Percentiles rank a stretch among this genome's conserved stretches.
Evolutionary conservation across 2,329 filamentous ascomycete genomes (phyloP).

Genomic region (Stenocarpella maydis): DNA sequence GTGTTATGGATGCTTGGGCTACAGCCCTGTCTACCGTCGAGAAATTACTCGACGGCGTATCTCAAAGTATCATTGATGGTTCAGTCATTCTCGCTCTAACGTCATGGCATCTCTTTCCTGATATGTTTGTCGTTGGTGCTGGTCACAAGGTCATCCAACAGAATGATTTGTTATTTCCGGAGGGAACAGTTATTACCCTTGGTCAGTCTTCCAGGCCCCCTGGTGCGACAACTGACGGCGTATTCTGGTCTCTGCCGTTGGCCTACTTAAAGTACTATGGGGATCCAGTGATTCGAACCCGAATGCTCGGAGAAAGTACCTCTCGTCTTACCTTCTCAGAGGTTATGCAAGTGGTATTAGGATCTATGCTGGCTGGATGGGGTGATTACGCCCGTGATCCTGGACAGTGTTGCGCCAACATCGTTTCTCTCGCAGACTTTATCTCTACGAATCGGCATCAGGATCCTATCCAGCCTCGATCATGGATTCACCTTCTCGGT

Average conservation of each 20-base stretch:
- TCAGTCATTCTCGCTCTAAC: conserved; percentile 12
- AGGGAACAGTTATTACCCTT: too few relatives aligned
- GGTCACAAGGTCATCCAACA: not conserved
- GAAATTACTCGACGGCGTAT: conserved; percentile 22
- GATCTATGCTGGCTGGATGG: too few relatives aligned
- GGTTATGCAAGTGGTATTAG: too few relatives aligned
- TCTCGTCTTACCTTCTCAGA: too few relatives aligned
- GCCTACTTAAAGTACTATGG: conserved; percentile 10
- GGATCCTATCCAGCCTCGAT: too few relatives aligned
- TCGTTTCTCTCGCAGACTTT: too few relatives aligned
- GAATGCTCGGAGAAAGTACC: too few relatives aligned
- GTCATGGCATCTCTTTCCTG: conserved; percentile 32
- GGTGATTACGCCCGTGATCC: too few relatives aligned
- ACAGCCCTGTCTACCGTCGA: conserved; percentile 7
- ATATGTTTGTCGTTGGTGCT: conserved; percentile 25
- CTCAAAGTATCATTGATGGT: conserved; percentile 27
- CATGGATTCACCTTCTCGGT: too few relatives aligned
- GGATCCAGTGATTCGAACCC: not conserved
- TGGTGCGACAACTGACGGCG: not conserved
- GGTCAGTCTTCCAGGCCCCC: not conserved
- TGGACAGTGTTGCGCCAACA: too few relatives aligned
- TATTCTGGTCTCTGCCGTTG: conserved; percentile 1
- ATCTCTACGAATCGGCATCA: too few relatives aligned
- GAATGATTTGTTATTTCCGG: not conserved
- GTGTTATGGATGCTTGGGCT: conserved; percentile 26